Conservation (phyloP, 495 filamentous ascomycete species). For the Penicillium subrubescens region DNA sequence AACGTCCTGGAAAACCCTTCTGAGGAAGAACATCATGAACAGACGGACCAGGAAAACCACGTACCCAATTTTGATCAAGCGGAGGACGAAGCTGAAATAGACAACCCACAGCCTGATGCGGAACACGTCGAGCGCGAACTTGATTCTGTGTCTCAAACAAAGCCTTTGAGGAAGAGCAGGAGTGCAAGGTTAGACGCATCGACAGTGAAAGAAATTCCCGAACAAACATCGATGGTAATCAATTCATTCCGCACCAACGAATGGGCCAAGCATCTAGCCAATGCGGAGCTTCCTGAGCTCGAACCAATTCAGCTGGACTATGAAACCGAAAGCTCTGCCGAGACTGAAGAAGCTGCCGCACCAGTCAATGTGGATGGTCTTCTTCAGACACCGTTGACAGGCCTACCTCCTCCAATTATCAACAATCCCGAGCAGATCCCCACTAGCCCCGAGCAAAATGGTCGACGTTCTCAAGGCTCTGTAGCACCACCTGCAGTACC, state of each 20-base stretch:
- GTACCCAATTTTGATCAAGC: background rate
- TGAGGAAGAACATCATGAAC: background rate
- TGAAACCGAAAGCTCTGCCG: slow-evolving; percentile 23
- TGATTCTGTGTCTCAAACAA: slow-evolving; percentile 1
- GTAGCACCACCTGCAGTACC: slow-evolving; percentile 9
- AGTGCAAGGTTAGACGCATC: slow-evolving; percentile 29
- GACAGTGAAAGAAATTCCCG: slow-evolving; percentile 42
- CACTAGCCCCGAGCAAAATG: slow-evolving; percentile 19
- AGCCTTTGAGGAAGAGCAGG: background rate
- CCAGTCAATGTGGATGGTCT: slow-evolving; percentile 68
- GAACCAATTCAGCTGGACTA: slow-evolving; percentile 58
- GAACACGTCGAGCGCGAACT: background rate
- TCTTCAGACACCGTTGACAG: slow-evolving; percentile 66
- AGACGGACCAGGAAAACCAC: background rate
- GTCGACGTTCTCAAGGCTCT: slow-evolving; percentile 14
- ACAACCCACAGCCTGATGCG: background rate
- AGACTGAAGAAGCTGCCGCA: slow-evolving; percentile 52
- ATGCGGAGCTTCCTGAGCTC: slow-evolving; percentile 74
- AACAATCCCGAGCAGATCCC: slow-evolving; percentile 27
- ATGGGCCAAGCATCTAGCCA: slow-evolving; percentile 88
- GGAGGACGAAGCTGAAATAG: background rate
- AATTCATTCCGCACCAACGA: slow-evolving; percentile 90
- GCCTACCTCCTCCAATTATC: slow-evolving; percentile 38
- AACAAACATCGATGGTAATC: slow-evolving; percentile 65
- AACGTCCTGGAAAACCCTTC: background rate